phyloP scores from a whole-genome alignment of 2,329 filamentous ascomycete species.

The Colletotrichum sp. region DNA sequence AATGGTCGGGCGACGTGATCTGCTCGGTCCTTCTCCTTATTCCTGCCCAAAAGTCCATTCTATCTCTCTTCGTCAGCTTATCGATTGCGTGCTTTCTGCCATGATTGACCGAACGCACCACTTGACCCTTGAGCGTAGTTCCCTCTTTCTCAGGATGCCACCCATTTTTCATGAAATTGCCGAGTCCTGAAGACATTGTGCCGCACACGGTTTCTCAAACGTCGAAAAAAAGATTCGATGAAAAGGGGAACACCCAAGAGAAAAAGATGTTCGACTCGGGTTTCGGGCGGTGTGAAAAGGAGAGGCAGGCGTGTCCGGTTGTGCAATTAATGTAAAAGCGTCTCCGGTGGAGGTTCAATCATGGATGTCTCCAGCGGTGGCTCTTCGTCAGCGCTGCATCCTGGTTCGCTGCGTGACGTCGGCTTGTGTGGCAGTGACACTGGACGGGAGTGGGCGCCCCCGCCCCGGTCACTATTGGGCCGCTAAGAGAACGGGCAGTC shows the following conservation, averaged over 20 bases:
- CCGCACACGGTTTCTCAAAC: neutral
- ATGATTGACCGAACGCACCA: constrained; percentile 41
- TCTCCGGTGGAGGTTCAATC: constrained; percentile 4
- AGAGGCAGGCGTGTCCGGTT: neutral
- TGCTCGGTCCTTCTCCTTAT: constrained; percentile 33
- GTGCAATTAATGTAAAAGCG: constrained; percentile 9
- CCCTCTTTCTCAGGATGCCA: constrained; percentile 57
- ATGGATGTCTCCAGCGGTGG: constrained; percentile 2
- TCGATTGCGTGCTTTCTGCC: neutral
- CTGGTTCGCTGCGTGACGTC: constrained; percentile 15
- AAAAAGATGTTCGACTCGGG: neutral
- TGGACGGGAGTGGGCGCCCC: neutral
- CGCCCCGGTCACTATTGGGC: neutral
- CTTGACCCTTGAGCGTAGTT: constrained; percentile 44
- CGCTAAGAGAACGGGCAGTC: neutral
- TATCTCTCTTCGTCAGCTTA: constrained; percentile 27
- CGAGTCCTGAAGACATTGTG: constrained; percentile 48
- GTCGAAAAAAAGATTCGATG: neutral
- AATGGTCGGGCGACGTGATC: constrained; percentile 63
- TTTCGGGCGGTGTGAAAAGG: constrained; percentile 1
- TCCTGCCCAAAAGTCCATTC: constrained; percentile 52
- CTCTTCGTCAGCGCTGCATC: constrained; percentile 18
- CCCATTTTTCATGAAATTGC: constrained; percentile 53
- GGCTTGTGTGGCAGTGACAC: constrained; percentile 10
- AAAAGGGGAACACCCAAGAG: neutral